Evolutionary conservation across 495 filamentous ascomycete species (phyloP), one percentile per base, ranked within the genome.

Genomic region (Cudoniella acicularis): DNA sequence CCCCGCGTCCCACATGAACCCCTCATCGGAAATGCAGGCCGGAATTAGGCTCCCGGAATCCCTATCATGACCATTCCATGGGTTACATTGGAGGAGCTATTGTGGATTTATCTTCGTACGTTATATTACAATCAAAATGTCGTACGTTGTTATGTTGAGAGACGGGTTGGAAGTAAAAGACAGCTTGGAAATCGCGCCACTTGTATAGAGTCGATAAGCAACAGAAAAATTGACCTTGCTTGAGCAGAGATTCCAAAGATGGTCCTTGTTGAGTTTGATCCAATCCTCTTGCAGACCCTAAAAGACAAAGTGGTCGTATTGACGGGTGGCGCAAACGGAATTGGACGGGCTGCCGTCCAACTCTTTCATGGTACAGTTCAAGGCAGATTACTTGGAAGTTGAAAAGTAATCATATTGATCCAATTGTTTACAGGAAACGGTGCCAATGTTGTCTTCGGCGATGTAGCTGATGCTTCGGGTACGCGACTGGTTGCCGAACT

Each of bases 311-410:
- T 75, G 6, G 67, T 71, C 10, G 70, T 75, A 8, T 57, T 75
- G 16, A 75, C 73, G 1, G 71, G 73, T 40, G 71, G 70, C 13
- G 66, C 71, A 45, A 72, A 67, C n/a, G 73, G 73, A 9, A 73
- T 75, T 49, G 73, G 73, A 1, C 66, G 66, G 17, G 55, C 56
- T 36, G 56, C 66, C n/a, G 61, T 74, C 0, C 56, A 66, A 30
- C 63, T 72, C 52, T 67, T 73, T 40, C 63, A 68, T 55, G 41
- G 72, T 74, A 41, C 46, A n/a, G n/a, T n/a, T n/a, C n/a, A n/a
- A n/a, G n/a, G n/a, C n/a, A n/a, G n/a, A n/a, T n/a, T n/a, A n/a
- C n/a, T n/a, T n/a, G n/a, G n/a, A n/a, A n/a, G n/a, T n/a, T n/a
- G n/a, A n/a, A n/a, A n/a, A n/a, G n/a, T n/a, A 43, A 18, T 30